Conservation (phyloP, 1,284 basidiomycete genomes). For the Ganoderma multipileum region DNA sequence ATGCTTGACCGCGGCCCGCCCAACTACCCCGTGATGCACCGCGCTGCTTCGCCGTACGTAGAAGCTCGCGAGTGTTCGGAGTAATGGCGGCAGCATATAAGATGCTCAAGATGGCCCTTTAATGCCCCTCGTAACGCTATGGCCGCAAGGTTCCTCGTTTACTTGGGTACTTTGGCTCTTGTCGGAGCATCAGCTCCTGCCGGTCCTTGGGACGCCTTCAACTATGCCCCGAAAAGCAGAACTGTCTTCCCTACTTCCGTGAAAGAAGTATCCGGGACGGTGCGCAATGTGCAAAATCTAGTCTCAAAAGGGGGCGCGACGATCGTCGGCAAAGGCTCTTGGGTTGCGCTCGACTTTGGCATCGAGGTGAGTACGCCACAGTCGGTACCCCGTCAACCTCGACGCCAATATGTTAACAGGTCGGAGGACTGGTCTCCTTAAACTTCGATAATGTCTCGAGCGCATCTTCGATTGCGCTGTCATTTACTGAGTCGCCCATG, state of each 20-base stretch:
- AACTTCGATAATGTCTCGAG: constrained; percentile 42
- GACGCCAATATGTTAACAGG: constrained; percentile 36
- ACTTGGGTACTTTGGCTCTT: constrained; percentile 10
- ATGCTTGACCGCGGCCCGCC: constrained; percentile 23
- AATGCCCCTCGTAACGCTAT: constrained; percentile 1
- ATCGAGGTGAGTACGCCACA: constrained; percentile 45
- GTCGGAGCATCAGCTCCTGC: constrained; percentile 41
- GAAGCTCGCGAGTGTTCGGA: background rate
- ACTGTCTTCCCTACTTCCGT: constrained; percentile 47
- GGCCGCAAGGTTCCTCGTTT: constrained; percentile 14
- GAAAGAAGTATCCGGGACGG: constrained; percentile 41
- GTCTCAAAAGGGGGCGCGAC: constrained; percentile 40
- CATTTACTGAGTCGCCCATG: constrained; percentile 56
- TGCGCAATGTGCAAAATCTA: constrained; percentile 43
- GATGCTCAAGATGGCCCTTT: background rate
- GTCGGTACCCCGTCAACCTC: too few species aligned
- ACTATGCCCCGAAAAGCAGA: constrained; percentile 50
- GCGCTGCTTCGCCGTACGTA: constrained; percentile 5
- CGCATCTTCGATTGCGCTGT: constrained; percentile 48
- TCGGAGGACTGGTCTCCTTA: constrained; percentile 53
- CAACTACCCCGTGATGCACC: constrained; percentile 22
- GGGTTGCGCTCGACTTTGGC: constrained; percentile 53
- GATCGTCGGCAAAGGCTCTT: constrained; percentile 47
- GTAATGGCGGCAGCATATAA: constrained; percentile 13
- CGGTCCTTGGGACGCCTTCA: constrained; percentile 57